Evolutionary conservation across 208 protist genomes (phyloP).

Genomic region (Leishmania tropica): DNA sequence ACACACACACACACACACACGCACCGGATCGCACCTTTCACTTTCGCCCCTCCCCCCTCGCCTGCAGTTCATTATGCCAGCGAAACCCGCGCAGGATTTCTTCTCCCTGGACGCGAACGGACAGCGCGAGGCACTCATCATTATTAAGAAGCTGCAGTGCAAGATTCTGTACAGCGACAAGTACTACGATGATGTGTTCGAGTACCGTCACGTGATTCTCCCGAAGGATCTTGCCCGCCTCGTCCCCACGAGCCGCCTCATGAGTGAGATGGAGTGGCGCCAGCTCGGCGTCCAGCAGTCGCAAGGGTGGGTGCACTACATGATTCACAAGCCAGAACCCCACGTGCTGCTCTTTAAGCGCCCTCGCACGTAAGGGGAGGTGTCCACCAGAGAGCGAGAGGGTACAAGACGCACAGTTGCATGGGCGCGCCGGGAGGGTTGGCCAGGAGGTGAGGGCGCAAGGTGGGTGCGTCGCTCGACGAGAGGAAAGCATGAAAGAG

Average conservation of each 20-base stretch:
- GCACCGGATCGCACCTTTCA: not conserved
- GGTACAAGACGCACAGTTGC: not conserved
- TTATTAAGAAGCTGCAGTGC: slow-evolving; percentile 85
- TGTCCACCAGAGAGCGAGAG: not conserved
- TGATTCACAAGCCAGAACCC: slow-evolving; percentile 97
- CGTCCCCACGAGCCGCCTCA: slow-evolving; percentile 90
- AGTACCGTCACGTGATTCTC: slow-evolving; percentile 99
- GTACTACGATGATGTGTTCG: slow-evolving; percentile 95
- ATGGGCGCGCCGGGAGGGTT: not conserved
- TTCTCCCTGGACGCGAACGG: slow-evolving; percentile 79
- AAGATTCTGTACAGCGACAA: slow-evolving; percentile 97
- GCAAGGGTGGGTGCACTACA: slow-evolving; percentile 98
- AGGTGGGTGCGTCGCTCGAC: not conserved
- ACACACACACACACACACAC: not conserved
- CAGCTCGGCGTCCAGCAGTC: slow-evolving; percentile 98
- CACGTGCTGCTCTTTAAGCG: slow-evolving; percentile 97
- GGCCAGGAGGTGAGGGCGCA: not conserved
- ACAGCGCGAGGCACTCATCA: slow-evolving; percentile 65
- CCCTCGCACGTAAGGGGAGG: slow-evolving; percentile 42
- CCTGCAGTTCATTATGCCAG: slow-evolving; percentile 26
- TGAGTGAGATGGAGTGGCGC: slow-evolving; percentile 97
- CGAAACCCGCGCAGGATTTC: slow-evolving; percentile 63
- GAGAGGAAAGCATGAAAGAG: not conserved
- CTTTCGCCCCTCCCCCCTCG: not conserved
- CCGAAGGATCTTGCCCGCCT: slow-evolving; percentile 95